Evolutionary conservation across 352 stramenopile genomes (phyloP), one percentile per base, ranked within the genome.

Genomic region (Phytopythium boreale): DNA sequence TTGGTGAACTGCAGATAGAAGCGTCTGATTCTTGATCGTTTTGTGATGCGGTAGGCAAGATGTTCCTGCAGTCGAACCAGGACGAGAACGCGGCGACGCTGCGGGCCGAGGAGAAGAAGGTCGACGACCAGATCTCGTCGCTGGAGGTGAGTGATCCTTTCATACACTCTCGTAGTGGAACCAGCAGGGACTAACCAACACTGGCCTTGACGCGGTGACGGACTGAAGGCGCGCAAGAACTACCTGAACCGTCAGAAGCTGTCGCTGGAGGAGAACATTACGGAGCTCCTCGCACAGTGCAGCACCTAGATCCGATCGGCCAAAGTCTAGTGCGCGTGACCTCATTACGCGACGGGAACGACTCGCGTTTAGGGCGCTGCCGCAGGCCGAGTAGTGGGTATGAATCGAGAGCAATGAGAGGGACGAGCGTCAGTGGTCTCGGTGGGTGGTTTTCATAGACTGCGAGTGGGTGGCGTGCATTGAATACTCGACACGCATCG

Each of bases 211-310:
- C 8, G n/a, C 24, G 24, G 43, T 22, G 34, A 20, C 14, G 26
- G 31, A 53, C 34, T 64, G n/a, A 17, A 86, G 73, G 80, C 83
- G 7, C 81, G 84, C 27, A 94, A 94, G 75, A 84, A 89, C 68
- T 94, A 94, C 68, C 60, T 94, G 24, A 78, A 76, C 53, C 85
- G 85, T 37, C 85, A 94, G 70, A 92, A 92, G 73, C 74, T 76
- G 51, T 89, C 79, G 51, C 72, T 92, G 44, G 80, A 94, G 63
- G 79, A 89, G 59, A 94, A 91, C 75, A 91, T 94, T 60, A 91
- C 85, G 55, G 85, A 94, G 70, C 76, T 94, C 0, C 65, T 94
- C 58, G 85, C 85, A 39, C 85, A 92, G 62, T 85, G 71, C 68
- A 91, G 78, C 29, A 80, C 66, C 27, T 61, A 57, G 41, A 26